Evolutionary conservation across 2,329 filamentous ascomycete species (phyloP), one percentile per base, ranked within the genome.

Genomic region (Alternaria ventricosa): DNA sequence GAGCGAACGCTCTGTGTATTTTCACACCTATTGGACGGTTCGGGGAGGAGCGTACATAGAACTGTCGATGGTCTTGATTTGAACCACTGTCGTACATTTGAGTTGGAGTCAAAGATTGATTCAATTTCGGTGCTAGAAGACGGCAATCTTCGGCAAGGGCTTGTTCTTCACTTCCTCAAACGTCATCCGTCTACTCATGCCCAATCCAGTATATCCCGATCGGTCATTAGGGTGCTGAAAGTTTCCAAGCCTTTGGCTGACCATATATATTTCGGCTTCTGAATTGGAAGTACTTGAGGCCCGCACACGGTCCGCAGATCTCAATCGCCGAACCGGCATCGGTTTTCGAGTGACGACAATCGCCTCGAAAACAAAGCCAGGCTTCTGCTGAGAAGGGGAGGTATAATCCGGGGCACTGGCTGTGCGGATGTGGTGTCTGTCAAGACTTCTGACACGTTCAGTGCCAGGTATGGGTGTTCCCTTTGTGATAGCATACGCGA

Each of bases 141-240:
- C 46, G 33, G 70, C 72, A 57, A 77, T 76, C 44, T 60, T 67
- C 15, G 71, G 71, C 43, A 77, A 60, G 13, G 73, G 74, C 41
- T 76, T 76, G 36, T 77, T 76, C 60, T 74, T 77, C 36, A 72
- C 49, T 18, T 75, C 66, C 3, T 75, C 68, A 41, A 63, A 71
- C 44, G 60, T 61, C 61, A 56, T 60, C 18, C 57, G 64, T 56
- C 57, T 65, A 23, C 22, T 65, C 12, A 33, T 20, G 12, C 13
- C 50, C 5, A 11, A 33, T 36, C 65, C 27, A 55, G 56, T 45
- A 43, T 63, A 57, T 43, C 36, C 36, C 41, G 30, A 23, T 22
- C 57, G 45, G 4, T 25, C 33, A 46, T 64, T 55, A 36, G 55
- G 22, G 9, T 57, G 27, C 50, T 41, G 28, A 2, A 67, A 22